phyloP scores from a whole-genome alignment of 1,284 basidiomycete species.

The Papiliotrema nemorosa region DNA sequence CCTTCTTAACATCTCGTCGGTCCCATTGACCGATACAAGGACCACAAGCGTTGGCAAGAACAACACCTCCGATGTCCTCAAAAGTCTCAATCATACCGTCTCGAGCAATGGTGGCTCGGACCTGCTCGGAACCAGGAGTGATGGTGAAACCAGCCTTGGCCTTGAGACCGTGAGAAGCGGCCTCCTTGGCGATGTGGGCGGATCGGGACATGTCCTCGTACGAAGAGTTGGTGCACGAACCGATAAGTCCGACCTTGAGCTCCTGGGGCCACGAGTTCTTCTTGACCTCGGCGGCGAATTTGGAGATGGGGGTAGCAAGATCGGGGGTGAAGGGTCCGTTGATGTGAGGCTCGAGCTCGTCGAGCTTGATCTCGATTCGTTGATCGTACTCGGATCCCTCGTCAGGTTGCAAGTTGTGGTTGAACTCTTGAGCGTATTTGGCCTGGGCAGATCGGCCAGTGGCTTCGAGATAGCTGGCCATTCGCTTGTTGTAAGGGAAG shows the following conservation, averaged over 20 bases:
- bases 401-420: slow-evolving; percentile 79
- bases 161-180: slow-evolving; percentile 73
- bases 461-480: slow-evolving; percentile 84
- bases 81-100: slow-evolving; percentile 79
- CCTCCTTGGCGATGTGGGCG: slow-evolving; percentile 86
- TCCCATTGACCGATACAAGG: slow-evolving; percentile 99
- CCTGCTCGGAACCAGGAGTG: slow-evolving; percentile 96
- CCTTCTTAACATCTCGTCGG: slow-evolving; percentile 84
- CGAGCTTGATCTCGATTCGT: slow-evolving; percentile 81
- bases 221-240: slow-evolving; percentile 96
- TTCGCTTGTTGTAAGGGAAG: slow-evolving; percentile 89
- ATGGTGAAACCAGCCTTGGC: slow-evolving; percentile 91
- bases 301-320: slow-evolving; percentile 89
- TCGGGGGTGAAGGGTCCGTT: slow-evolving; percentile 99
- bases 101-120: slow-evolving; percentile 95
- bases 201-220: slow-evolving; percentile 95
- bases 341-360: slow-evolving; percentile 81
- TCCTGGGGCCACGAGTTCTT: slow-evolving; percentile 88
- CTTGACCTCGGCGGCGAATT: slow-evolving; percentile 76
- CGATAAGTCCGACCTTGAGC: slow-evolving; percentile 86
- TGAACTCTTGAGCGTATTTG: slow-evolving; percentile 68
- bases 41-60: slow-evolving; percentile 96
- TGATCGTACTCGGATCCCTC: slow-evolving; percentile 91
- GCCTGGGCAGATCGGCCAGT: slow-evolving; percentile 89
- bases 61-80: slow-evolving; percentile 75